phyloP scores from a whole-genome alignment of 2,329 filamentous ascomycete genomes.

The Dothideomycetes sp. region DNA sequence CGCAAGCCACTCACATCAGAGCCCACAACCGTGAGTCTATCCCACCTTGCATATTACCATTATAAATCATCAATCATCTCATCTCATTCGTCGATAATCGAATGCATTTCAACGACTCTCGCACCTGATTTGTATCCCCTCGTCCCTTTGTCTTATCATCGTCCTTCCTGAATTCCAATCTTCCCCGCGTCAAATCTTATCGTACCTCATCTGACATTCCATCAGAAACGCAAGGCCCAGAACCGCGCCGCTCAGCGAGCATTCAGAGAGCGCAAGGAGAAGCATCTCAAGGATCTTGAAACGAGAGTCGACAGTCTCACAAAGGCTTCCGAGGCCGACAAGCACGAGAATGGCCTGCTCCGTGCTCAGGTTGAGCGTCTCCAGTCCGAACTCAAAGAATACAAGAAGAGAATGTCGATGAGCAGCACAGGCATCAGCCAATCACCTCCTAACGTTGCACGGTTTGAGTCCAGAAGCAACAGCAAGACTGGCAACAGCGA shows the following conservation, averaged over 20 bases:
- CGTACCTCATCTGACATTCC: no score
- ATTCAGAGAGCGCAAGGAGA: constrained; percentile 91
- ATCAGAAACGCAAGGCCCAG: constrained; percentile 86
- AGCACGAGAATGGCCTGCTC: constrained; percentile 73
- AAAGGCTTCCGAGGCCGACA: constrained; percentile 71
- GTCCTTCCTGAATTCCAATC: no score
- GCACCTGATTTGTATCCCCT: no score
- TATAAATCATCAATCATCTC: no score
- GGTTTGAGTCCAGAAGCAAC: constrained; percentile 15
- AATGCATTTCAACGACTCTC: no score
- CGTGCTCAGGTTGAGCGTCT: constrained; percentile 83
- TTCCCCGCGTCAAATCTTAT: not conserved
- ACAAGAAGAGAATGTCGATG: constrained; percentile 72
- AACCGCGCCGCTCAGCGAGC: constrained; percentile 87
- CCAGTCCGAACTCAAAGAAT: constrained; percentile 75
- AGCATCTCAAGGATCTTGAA: constrained; percentile 76
- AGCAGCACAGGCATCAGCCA: constrained; percentile 34
- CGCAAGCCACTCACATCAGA: constrained; percentile 92
- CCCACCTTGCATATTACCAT: no score
- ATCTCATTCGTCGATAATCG: no score
- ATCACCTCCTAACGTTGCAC: constrained; percentile 29
- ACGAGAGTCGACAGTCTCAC: constrained; percentile 56
- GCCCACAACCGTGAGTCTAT: constrained; percentile 74
- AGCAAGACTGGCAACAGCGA: constrained; percentile 51
- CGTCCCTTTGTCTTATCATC: no score